Evolutionary conservation across 805 yeast genomes (phyloP), one percentile per base, ranked within the genome.

Genomic region (Lipomyces orientalis): DNA sequence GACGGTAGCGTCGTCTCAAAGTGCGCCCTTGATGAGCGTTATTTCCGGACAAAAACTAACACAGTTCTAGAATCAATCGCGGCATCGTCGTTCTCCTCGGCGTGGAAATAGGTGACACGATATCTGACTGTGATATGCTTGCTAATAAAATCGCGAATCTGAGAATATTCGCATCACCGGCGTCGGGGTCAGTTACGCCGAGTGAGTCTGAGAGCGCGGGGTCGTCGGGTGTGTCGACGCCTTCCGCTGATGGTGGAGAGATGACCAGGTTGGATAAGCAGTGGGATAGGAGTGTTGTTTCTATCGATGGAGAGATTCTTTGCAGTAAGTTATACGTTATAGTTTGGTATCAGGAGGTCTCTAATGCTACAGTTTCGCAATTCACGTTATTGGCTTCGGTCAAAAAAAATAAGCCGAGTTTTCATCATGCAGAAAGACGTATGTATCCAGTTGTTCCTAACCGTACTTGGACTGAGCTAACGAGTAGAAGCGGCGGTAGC

Each of bases 321-420:
- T 89, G 96, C 1, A 81, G 82, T 80, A 70, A 25, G 81, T 74
- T 51, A 19, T 19, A 34, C 19, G 14, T n/a, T 29, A 16, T 61
- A 61, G 12, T 51, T 12, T 59, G 14, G n/a, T 63, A 12, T 19
- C 10, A 43, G 19, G 22, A 39, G 35, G 37, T 22, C 39, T 22
- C 33, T 31, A 37, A 19, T n/a, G 9, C 52, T 14, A 7, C 52
- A 76, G 94, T 95, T 0, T 91, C 97, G 1, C 99, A 95, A 76
- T 95, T 95, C 80, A 95, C 99, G 0, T 81, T 95, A 54, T 87
- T 89, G 77, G 99, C 92, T 0, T 89, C 85, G 54, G 86, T 95
- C 25, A 90, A 87, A 72, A 95, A 95, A 77, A 98, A 98, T 12
- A 94, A 75, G 98, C 99, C 0, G 97, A 95, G 76, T 92, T 95